Evolutionary conservation across 768 basidiomycete genomes (phyloP).

Genomic region (Kwoniella bestiolae): DNA sequence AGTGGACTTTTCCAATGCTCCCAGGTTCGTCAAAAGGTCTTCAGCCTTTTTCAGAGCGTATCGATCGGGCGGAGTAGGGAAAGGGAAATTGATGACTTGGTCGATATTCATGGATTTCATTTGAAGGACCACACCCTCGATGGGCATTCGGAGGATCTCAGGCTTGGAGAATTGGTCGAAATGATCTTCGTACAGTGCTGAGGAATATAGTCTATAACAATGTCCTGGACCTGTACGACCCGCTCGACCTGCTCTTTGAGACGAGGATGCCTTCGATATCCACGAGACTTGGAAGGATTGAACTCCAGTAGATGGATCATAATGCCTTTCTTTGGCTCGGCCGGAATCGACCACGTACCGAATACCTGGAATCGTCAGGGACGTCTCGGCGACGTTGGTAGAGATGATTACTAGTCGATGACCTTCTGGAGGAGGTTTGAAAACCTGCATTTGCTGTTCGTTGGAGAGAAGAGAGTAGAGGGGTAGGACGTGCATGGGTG

Average conservation of each 20-base stretch:
- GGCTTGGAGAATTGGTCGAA: constrained; percentile 85
- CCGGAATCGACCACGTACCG: constrained; percentile 98
- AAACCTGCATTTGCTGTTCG: constrained; percentile 94
- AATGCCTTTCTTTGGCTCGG: constrained; percentile 91
- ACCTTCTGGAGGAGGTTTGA: constrained; percentile 77
- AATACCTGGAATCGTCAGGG: constrained; percentile 93
- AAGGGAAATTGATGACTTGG: constrained; percentile 93
- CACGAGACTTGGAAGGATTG: constrained; percentile 91
- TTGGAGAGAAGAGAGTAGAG: constrained; percentile 89
- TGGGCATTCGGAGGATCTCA: constrained; percentile 92
- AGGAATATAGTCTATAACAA: constrained; percentile 96
- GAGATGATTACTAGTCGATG: constrained; percentile 88
- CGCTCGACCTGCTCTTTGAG: constrained; percentile 92
- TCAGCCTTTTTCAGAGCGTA: constrained; percentile 77
- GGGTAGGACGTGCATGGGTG: constrained; percentile 91
- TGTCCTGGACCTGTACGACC: constrained; percentile 98
- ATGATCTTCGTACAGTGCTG: constrained; percentile 89
- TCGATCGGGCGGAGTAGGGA: constrained; percentile 92
- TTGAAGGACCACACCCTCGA: constrained; percentile 93
- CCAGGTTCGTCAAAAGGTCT: constrained; percentile 75
- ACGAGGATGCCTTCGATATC: constrained; percentile 93
- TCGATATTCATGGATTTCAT: constrained; percentile 99
- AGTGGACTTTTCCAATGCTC: constrained; percentile 67
- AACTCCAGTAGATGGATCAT: constrained; percentile 77
- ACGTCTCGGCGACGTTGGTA: constrained; percentile 96